Conservation (phyloP, 306 rosid species). For the Neltuma alba region DNA sequence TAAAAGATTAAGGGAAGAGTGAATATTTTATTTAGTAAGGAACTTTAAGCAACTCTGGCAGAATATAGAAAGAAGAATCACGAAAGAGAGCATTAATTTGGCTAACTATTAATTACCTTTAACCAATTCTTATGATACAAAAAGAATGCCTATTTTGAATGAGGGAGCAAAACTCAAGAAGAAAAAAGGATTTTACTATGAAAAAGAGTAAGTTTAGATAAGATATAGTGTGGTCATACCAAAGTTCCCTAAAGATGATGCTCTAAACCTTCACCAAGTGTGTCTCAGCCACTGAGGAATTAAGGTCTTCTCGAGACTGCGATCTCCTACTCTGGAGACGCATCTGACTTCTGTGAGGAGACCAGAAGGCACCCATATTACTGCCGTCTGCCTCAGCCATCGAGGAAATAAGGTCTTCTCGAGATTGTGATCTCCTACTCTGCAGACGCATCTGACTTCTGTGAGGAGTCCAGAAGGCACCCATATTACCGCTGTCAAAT, state of each 20-base stretch:
- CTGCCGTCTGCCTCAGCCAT: conserved; percentile 66
- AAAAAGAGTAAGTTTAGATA: conserved; percentile 29
- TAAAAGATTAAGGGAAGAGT: conserved; percentile 19
- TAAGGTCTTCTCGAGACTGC: conserved; percentile 94
- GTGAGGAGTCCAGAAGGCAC: conserved; percentile 81
- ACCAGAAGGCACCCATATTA: conserved; percentile 69
- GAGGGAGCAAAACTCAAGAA: conserved; percentile 27
- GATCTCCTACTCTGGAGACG: conserved; percentile 94
- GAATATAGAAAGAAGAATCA: conserved; percentile 20
- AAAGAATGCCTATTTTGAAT: conserved; percentile 43
- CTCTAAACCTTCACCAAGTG: conserved; percentile 75
- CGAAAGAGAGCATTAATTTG: conserved; percentile 24
- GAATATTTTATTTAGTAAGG: conserved; percentile 5
- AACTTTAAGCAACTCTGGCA: conserved; percentile 19
- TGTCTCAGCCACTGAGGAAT: conserved; percentile 70
- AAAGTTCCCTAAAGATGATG: conserved; percentile 43
- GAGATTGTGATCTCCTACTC: conserved; percentile 96
- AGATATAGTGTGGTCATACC: conserved; percentile 46
- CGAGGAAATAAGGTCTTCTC: conserved; percentile 86
- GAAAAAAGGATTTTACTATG: conserved; percentile 15
- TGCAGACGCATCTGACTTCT: conserved; percentile 90
- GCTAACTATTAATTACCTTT: conserved; percentile 37
- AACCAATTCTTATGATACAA: conserved; percentile 40
- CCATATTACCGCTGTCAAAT: conserved; percentile 58
- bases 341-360: conserved; percentile 88